Conservation (phyloP, 345 rosid species). For the Corymbia maculata region DNA sequence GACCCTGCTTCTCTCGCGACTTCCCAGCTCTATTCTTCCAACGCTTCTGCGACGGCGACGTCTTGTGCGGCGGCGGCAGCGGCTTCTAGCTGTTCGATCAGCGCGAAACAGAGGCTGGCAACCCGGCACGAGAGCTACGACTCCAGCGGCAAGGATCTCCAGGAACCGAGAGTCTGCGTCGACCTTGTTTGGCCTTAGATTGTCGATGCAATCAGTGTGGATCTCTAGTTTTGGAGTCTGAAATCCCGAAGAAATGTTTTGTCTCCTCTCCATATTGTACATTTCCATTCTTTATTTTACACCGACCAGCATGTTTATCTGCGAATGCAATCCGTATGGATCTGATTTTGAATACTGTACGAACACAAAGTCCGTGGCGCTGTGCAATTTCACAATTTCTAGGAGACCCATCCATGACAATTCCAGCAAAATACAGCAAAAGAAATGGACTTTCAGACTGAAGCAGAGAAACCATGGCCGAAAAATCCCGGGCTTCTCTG, state of each 20-base stretch:
- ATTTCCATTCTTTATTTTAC: neutral
- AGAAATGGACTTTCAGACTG: neutral
- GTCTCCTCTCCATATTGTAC: neutral
- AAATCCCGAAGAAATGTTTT: neutral
- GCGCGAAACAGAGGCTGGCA: neutral
- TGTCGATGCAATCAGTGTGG: neutral
- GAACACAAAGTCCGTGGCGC: neutral
- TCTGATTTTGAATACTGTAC: neutral
- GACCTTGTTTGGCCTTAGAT: slow-evolving; percentile 2
- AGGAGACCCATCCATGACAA: neutral
- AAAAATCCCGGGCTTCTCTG: neutral
- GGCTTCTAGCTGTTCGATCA: neutral
- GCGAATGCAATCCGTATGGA: neutral
- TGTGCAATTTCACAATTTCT: neutral
- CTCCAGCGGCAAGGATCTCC: neutral
- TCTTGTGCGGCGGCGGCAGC: neutral
- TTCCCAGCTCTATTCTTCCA: neutral
- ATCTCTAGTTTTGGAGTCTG: neutral
- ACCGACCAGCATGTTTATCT: neutral
- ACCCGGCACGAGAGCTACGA: neutral
- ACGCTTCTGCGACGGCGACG: neutral
- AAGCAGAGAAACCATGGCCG: neutral
- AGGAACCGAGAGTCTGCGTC: neutral
- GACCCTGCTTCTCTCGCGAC: neutral
- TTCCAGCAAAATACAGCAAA: neutral